These are phyloP conservation scores for Helicostylum pulchrum DNA, from an alignment of 192 early-diverging fungal species.

Conservation along the genomic window DNA sequence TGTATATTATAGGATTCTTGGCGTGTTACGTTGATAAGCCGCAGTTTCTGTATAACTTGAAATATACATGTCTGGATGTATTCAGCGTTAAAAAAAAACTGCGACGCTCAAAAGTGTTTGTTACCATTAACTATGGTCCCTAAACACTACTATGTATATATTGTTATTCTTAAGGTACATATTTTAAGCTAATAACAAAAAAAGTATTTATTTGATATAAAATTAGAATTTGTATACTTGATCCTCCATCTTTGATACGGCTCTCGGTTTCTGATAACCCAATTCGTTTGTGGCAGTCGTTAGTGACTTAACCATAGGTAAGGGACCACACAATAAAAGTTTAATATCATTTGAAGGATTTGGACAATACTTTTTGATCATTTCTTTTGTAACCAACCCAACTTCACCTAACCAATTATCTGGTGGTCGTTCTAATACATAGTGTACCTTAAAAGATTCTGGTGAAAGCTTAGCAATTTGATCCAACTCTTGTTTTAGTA, in stretches of 20 bases:
- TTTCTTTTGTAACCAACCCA: slow-evolving; percentile 85
- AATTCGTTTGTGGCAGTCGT: slow-evolving; percentile 32
- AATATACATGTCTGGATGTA: too few relatives aligned
- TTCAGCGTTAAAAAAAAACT: too few relatives aligned
- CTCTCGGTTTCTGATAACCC: slow-evolving; percentile 22
- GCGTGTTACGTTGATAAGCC: too few relatives aligned
- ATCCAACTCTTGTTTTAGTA: slow-evolving; percentile 83
- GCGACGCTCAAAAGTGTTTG: too few relatives aligned
- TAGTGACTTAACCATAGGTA: slow-evolving; percentile 63
- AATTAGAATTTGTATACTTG: slow-evolving; percentile 29
- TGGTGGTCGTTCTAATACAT: slow-evolving; percentile 81
- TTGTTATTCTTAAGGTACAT: too few relatives aligned
- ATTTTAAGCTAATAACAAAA: too few relatives aligned
- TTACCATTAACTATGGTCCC: too few relatives aligned
- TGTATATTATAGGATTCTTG: too few relatives aligned
- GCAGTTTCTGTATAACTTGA: too few relatives aligned
- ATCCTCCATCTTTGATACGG: slow-evolving; percentile 24
- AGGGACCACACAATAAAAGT: slow-evolving; percentile 84
- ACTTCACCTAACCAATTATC: slow-evolving; percentile 78
- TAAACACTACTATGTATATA: too few relatives aligned
- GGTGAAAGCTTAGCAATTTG: slow-evolving; percentile 60
- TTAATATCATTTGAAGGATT: slow-evolving; percentile 74
- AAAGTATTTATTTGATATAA: too few relatives aligned
- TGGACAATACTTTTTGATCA: slow-evolving; percentile 72
- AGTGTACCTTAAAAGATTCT: slow-evolving; percentile 74